Base-by-base conservation (phyloP, 225 moss, liverwort and hornwort genomes). In the Marchantia polymorpha region DNA sequence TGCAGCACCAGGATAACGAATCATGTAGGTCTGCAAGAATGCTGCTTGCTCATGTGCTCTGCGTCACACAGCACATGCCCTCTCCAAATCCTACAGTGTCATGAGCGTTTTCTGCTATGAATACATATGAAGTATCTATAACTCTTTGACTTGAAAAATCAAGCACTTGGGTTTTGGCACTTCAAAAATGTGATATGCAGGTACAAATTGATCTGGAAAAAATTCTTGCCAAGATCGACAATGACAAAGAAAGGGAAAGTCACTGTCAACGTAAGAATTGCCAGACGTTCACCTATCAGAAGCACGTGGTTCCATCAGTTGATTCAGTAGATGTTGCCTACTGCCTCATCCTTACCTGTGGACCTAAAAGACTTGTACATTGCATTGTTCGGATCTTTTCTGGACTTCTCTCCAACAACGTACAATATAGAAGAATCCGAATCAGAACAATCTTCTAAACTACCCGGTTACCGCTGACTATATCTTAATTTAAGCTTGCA, bases 221-320 rank as follows among this genome's bases (percentile, higher is more conserved):
- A 8, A 85, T 96, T 63, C 85, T 84, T 65, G 80, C 67, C 7
- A 96, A 87, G 77, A 91, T 96, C 56, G 86, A 83, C 69, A 87
- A 84, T 0, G 94, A 92, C 69, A 90, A 96, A 66, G 87, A 87
- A 77, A 87, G 81, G 79, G 93, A 95, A 70, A 78, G 46, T 58
- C 81, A 49, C 2, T 77, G 81, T 49, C 79, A 85, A 83, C 74
- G 87, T 85, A 81, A 83, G 85, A 39, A 53, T 17, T 64, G 29
- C 54, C 54, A 53, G 54, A 30, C 54, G 56, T 56, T 29, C 14
- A 65, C 77, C 16, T n/a, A 23, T 29, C 26, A 23, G 10, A 51
- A 25, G 8, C 52, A 29, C 10, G 52, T 66, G 19, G 0, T 10
- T 49, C 67, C 52, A 78, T 30, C 29, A 19, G 66, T 29, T 15